Conservation (phyloP, 805 yeast species). For the Scheffersomyces coipomensis region DNA sequence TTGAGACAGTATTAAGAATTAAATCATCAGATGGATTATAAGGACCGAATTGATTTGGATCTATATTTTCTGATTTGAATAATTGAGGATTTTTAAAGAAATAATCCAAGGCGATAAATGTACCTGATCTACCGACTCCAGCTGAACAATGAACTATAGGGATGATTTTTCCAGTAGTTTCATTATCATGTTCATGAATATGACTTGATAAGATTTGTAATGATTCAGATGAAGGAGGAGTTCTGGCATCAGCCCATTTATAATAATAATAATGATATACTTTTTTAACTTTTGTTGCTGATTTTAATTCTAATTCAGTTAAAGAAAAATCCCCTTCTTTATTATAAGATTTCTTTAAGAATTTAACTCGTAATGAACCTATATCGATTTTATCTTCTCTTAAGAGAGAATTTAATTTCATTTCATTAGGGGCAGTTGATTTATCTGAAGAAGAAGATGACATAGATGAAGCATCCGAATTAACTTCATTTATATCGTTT, state of each 20-base stretch:
- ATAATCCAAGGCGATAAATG: slow-evolving; percentile 37
- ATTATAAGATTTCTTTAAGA: background rate
- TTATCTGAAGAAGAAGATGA: too few species aligned
- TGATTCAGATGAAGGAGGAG: slow-evolving; percentile 33
- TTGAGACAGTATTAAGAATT: slow-evolving; percentile 23
- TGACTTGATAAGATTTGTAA: slow-evolving; percentile 22
- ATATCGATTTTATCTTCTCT: slow-evolving; percentile 20
- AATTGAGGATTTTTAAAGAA: slow-evolving; percentile 8
- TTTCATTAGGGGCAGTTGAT: background rate
- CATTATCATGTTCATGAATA: slow-evolving; percentile 9
- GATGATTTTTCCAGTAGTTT: slow-evolving; percentile 6
- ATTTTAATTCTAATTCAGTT: slow-evolving; percentile 23
- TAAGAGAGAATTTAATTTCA: slow-evolving; percentile 17
- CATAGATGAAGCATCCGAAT: too few species aligned
- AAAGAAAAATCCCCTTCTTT: slow-evolving; percentile 19
- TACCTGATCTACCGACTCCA: slow-evolving; percentile 48
- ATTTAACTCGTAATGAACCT: slow-evolving; percentile 13
- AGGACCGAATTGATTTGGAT: background rate
- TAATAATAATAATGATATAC: slow-evolving; percentile 41
- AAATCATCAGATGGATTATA: slow-evolving; percentile 17
- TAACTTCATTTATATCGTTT: slow-evolving; percentile 7
- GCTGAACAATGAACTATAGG: slow-evolving; percentile 46
- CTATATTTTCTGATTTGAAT: background rate
- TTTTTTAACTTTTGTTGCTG: slow-evolving; percentile 15
- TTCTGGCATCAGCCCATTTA: slow-evolving; percentile 45